A percentile compares a stretch with the other conserved stretches of the same genome.
Evolutionary conservation across 495 filamentous ascomycete species (phyloP).

Genomic region (Aspergillus mulundensis): DNA sequence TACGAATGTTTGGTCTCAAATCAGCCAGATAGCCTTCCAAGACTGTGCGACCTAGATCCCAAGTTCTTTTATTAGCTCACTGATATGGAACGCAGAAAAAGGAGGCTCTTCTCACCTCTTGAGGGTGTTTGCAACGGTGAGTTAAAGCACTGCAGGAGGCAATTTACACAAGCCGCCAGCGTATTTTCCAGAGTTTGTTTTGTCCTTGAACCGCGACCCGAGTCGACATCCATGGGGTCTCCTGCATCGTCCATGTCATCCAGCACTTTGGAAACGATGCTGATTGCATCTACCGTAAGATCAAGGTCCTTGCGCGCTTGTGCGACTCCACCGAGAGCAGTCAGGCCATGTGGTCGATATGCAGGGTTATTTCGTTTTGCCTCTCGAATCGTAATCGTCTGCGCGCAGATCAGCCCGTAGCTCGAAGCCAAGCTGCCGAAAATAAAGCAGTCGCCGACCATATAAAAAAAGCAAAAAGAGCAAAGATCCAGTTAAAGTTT

Average conservation of each 20-base stretch:
- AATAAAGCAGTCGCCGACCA: constrained; percentile 3
- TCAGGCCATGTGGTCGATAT: constrained; percentile 74
- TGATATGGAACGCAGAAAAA: constrained; percentile 6
- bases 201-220: constrained; percentile 34
- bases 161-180: constrained; percentile 44
- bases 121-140: constrained; percentile 23
- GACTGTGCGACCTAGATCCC: constrained; percentile 19
- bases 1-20: constrained; percentile 29
- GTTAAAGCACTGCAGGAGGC: constrained; percentile 45
- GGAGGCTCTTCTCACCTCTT: constrained; percentile 27
- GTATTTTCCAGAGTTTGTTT: constrained; percentile 33
- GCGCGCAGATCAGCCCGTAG: constrained; percentile 2
- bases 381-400: constrained; percentile 71
- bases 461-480: neutral
- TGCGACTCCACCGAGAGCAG: constrained; percentile 66
- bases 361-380: constrained; percentile 80
- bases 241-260: constrained; percentile 53
- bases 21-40: constrained; percentile 30
- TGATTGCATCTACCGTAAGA: constrained; percentile 62
- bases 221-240: constrained; percentile 68
- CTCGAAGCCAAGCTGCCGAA: neutral
- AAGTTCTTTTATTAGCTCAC: constrained; percentile 24
- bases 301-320: constrained; percentile 59
- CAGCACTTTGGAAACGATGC: constrained; percentile 56
- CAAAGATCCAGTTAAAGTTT: constrained; percentile 17